Evolutionary conservation across 768 basidiomycete genomes (phyloP).

Genomic region (Russula sp.): DNA sequence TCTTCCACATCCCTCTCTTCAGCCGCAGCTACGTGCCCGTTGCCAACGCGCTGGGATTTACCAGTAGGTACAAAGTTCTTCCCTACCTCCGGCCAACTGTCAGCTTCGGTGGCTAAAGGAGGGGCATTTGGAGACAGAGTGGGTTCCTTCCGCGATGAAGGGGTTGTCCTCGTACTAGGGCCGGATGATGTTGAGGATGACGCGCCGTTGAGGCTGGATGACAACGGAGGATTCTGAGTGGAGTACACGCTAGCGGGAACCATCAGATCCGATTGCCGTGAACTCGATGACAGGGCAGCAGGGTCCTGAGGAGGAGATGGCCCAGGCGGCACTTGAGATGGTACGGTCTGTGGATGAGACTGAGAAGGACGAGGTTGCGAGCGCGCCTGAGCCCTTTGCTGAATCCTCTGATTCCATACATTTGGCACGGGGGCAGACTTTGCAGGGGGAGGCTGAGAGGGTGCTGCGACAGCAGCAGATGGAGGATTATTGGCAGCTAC

Average conservation of each 20-base stretch:
- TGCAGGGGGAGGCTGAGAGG: slow-evolving; percentile 16
- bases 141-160: slow-evolving; percentile 37
- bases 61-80: slow-evolving; percentile 23
- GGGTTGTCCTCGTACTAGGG: slow-evolving; percentile 32
- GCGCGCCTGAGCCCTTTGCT: slow-evolving; percentile 32
- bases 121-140: slow-evolving; percentile 27
- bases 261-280: slow-evolving; percentile 1
- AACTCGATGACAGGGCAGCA: background rate
- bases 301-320: slow-evolving; percentile 1
- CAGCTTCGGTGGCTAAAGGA: slow-evolving; percentile 30
- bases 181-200: slow-evolving; percentile 8
- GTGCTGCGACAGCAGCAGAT: slow-evolving; percentile 1
- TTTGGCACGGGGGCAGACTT: slow-evolving; percentile 28
- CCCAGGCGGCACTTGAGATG: slow-evolving; percentile 1
- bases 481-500: background rate
- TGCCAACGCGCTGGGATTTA: slow-evolving; percentile 14
- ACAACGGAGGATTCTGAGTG: slow-evolving; percentile 8
- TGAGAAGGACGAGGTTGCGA: slow-evolving; percentile 22
- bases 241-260: background rate
- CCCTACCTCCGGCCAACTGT: slow-evolving; percentile 42
- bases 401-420: slow-evolving; percentile 39
- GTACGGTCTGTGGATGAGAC: slow-evolving; percentile 7
- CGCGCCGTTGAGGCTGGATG: slow-evolving; percentile 4
- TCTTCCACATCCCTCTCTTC: slow-evolving; percentile 23
- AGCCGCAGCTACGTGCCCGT: slow-evolving; percentile 8